Evolutionary conservation across 257 asterid species (phyloP), one percentile per base, ranked within the genome.

Genomic region (Ophiorrhiza pumila): DNA sequence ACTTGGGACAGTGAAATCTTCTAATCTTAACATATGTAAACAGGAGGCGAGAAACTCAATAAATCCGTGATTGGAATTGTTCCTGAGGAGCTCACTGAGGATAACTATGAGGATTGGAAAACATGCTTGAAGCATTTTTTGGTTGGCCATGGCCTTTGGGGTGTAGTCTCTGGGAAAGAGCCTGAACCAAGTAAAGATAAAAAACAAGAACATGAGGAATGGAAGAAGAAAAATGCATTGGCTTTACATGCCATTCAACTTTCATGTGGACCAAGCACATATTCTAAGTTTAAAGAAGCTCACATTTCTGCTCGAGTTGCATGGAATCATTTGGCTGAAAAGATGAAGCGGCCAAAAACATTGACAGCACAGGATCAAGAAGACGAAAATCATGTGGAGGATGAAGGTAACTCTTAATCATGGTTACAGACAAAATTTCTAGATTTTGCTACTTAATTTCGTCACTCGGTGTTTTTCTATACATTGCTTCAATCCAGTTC

Each of bases 181-280:
- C 22, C 45, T 0, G 68, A 78, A 67, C 89, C 89, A 7, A 61
- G 35, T 18, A 73, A 80, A 55, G n/a, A 14, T 13, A 46, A 18
- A 14, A 67, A 58, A 20, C 68, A 80, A 39, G 64, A 77, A 65
- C 76, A 82, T 14, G 83, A 80, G 3, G 79, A 77, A 17, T 85
- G 89, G 89, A 74, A 57, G 79, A 82, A 34, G 74, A 82, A 80
- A 50, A 80, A 82, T 63, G 82, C 81, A 25, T 52, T 85, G 58
- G 87, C 87, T 29, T 67, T 82, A 61, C 89, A 84, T 56, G 89
- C 83, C 49, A 84, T 80, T 55, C 86, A 80, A 27, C 76, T 85
- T 7, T 80, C 85, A 0, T 82, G 87, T 49, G 89, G 89, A 34
- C 8, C 80, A 62, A 74, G 72, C 32, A 63, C 64, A 46, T 79